Evolutionary conservation across 331 rosid genomes (phyloP).

Genomic region (Quercus phellos): DNA sequence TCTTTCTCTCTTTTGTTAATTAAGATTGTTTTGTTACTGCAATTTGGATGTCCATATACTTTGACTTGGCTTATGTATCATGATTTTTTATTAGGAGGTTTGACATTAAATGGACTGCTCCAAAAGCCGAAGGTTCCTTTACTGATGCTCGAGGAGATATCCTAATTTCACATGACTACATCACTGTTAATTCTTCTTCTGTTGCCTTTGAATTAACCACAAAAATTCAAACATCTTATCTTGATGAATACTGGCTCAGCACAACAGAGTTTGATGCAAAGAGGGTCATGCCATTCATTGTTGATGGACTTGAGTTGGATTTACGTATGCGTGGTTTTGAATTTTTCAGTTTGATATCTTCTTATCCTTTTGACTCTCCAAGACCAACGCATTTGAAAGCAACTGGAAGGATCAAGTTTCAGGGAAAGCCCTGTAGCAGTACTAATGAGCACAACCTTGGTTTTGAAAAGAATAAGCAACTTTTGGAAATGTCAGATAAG

Average conservation of each 20-base stretch:
- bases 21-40: background rate
- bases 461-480: constrained; percentile 32
- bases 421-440: constrained; percentile 52
- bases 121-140: constrained; percentile 79
- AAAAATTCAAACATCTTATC: constrained; percentile 62
- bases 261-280: constrained; percentile 36
- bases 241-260: constrained; percentile 35
- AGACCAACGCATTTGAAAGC: constrained; percentile 79
- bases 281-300: constrained; percentile 44
- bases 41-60: constrained; percentile 15
- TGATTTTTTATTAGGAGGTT: constrained; percentile 49
- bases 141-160: constrained; percentile 90
- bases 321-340: constrained; percentile 82
- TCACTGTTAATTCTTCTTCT: constrained; percentile 68
- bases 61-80: constrained; percentile 16
- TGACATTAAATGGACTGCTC: constrained; percentile 88
- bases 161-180: constrained; percentile 62
- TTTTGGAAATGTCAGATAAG: constrained; percentile 28
- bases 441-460: constrained; percentile 37
- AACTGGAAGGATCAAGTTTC: constrained; percentile 82
- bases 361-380: constrained; percentile 69
- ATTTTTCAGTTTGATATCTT: constrained; percentile 60
- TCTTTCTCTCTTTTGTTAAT: background rate
- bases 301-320: constrained; percentile 78
- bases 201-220: constrained; percentile 70